Evolutionary conservation across 2,329 filamentous ascomycete species (phyloP), one percentile per base, ranked within the genome.

Genomic region (Colletotrichum lentis): DNA sequence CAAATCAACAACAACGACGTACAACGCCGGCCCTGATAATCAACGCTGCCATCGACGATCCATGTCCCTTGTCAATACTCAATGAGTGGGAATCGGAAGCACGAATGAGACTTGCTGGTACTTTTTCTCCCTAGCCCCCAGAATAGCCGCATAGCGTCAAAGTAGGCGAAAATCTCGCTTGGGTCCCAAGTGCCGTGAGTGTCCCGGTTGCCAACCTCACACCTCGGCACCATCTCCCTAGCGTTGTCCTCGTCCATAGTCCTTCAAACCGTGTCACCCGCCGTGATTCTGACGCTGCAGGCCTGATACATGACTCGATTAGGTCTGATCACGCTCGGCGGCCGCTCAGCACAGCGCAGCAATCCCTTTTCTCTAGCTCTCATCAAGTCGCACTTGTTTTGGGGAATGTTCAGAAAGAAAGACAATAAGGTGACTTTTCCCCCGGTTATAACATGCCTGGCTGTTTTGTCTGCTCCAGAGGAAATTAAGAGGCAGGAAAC

Each of bases 161-260:
- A 14, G 31, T 58, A 41, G 16, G 10, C 4, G 41, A 46, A 47
- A 31, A n/a, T 47, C 31, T 47, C 39, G n/a, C 20, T 12, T 10
- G 39, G 39, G 18, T 44, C 55, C 55, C 39, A 58, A 37, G 55
- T 47, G 20, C 41, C 55, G 47, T 31, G 39, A 27, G 55, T 44
- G 27, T 46, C 39, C 41, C 55, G 47, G 41, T n/a, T 10, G 55
- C 55, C 20, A 35, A 47, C 39, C 39, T 44, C 55, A 18, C 41
- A 47, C 24, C 37, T 31, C 39, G 55, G 55, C 3, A 58, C 37
- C 39, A 16, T 58, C 39, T 58, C 12, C 41, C 11, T 27, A 47
- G 14, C 12, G 4, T 58, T 24, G 55, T 58, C 41, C 22, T 46
- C n/a, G 55, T 58, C 41, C 41, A 22, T 27, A 22, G 55, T 47